Percentiles rank a stretch among this genome's conserved stretches.
Conservation (phyloP, 2,329 filamentous ascomycete genomes). For the Diaporthe ampelina region DNA sequence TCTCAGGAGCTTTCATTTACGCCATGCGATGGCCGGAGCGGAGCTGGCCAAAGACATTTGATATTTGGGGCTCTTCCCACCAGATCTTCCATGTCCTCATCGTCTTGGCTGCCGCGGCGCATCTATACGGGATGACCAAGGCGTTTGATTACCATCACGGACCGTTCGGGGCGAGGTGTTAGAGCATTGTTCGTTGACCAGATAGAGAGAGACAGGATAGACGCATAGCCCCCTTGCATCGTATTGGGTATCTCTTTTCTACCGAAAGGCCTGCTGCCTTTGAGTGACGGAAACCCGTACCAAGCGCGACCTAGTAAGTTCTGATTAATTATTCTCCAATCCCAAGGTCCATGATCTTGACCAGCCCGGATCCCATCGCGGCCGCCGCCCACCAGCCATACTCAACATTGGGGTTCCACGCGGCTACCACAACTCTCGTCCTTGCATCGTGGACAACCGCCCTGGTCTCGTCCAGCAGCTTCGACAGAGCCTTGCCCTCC, state of each 20-base stretch:
- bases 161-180: slow-evolving; percentile 66
- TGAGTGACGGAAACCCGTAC: background rate
- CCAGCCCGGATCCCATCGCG: slow-evolving; percentile 75
- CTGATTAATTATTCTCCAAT: slow-evolving; percentile 48
- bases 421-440: slow-evolving; percentile 72
- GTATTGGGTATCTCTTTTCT: slow-evolving; percentile 27
- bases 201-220: slow-evolving; percentile 10
- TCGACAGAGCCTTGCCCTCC: slow-evolving; percentile 44
- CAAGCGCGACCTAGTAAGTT: background rate
- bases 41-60: slow-evolving; percentile 81
- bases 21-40: slow-evolving; percentile 90
- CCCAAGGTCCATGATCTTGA: slow-evolving; percentile 76
- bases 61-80: slow-evolving; percentile 94
- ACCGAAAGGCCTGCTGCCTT: background rate
- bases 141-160: slow-evolving; percentile 90
- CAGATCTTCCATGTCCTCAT: slow-evolving; percentile 97
- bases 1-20: slow-evolving; percentile 87
- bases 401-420: slow-evolving; percentile 78
- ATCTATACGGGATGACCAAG: slow-evolving; percentile 84
- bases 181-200: slow-evolving; percentile 28
- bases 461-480: slow-evolving; percentile 41
- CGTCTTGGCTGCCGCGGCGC: slow-evolving; percentile 82
- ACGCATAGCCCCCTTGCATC: slow-evolving; percentile 1
- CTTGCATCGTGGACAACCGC: slow-evolving; percentile 72
- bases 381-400: slow-evolving; percentile 77